These are phyloP conservation scores for Mycena rosella DNA, from an alignment of 768 basidiomycete species.

Conservation along the genomic window DNA sequence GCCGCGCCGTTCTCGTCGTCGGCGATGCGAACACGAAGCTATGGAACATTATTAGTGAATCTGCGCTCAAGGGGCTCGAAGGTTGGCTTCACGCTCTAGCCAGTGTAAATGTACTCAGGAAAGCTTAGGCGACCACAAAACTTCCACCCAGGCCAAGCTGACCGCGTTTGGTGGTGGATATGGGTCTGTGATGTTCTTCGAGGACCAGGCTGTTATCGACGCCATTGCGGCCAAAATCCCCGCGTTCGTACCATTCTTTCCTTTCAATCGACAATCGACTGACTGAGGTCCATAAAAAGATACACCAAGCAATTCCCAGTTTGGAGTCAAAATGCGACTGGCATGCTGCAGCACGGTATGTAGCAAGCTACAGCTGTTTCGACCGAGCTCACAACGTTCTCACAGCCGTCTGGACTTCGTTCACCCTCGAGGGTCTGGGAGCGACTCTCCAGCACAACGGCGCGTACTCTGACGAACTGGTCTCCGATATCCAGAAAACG, in stretches of 20 bases:
- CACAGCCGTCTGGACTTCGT: conserved; percentile 20
- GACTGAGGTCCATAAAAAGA: background rate
- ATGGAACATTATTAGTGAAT: conserved; percentile 23
- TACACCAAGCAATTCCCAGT: conserved; percentile 8
- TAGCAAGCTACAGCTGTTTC: too few species aligned
- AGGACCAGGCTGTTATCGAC: conserved; percentile 29
- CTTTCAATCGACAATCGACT: background rate
- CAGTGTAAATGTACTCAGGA: background rate
- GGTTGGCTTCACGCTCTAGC: conserved; percentile 1
- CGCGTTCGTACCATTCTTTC: background rate
- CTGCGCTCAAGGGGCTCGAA: conserved; percentile 8
- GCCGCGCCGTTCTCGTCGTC: conserved; percentile 24
- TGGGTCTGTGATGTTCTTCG: conserved; percentile 26
- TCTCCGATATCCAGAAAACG: conserved; percentile 11
- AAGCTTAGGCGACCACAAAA: conserved; percentile 13
- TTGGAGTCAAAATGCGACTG: conserved; percentile 1
- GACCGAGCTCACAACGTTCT: too few species aligned
- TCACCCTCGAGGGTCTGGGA: conserved; percentile 24
- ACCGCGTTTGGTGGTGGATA: conserved; percentile 13
- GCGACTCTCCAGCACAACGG: conserved; percentile 31
- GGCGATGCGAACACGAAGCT: conserved; percentile 29
- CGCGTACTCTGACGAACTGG: conserved; percentile 10
- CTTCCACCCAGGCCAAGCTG: background rate
- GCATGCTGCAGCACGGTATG: conserved; percentile 14
- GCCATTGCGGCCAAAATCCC: conserved; percentile 18